Conservation (phyloP, 805 yeast species). For the Scheffersomyces stipitis region DNA sequence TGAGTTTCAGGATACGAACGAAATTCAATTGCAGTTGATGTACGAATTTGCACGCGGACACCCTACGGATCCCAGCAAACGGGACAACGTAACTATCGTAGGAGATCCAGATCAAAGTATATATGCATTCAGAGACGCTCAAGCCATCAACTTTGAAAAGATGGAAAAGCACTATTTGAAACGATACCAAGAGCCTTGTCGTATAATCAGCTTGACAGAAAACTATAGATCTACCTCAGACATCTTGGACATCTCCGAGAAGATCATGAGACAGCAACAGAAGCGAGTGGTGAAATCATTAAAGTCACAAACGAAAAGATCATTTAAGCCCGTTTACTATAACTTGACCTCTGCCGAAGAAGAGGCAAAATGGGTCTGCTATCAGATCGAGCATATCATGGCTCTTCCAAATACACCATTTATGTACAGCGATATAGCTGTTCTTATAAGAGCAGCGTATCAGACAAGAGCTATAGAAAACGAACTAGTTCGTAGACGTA, state of each 20-base stretch:
- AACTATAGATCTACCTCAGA: slow-evolving; percentile 80
- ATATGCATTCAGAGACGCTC: slow-evolving; percentile 84
- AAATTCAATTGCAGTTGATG: slow-evolving; percentile 70
- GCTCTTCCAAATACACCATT: slow-evolving; percentile 45
- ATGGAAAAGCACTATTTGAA: slow-evolving; percentile 46
- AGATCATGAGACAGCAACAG: slow-evolving; percentile 60
- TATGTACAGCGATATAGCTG: slow-evolving; percentile 61
- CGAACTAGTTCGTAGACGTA: slow-evolving; percentile 50
- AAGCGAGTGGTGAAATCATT: slow-evolving; percentile 46
- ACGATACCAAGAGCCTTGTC: slow-evolving; percentile 16
- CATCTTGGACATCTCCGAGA: slow-evolving; percentile 64
- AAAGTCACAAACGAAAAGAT: slow-evolving; percentile 42
- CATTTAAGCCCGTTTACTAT: slow-evolving; percentile 49
- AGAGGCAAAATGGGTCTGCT: slow-evolving; percentile 62
- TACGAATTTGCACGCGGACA: slow-evolving; percentile 41
- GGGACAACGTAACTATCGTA: slow-evolving; percentile 73
- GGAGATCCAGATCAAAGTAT: slow-evolving; percentile 98
- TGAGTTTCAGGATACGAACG: slow-evolving; percentile 92
- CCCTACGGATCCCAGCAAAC: slow-evolving; percentile 26
- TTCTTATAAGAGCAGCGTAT: slow-evolving; percentile 65
- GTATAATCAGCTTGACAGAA: slow-evolving; percentile 50
- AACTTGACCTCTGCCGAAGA: slow-evolving; percentile 38
- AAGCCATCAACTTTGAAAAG: slow-evolving; percentile 58
- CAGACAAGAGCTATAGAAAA: slow-evolving; percentile 65
- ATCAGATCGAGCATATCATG: slow-evolving; percentile 51